Evolutionary conservation across 1,284 basidiomycete species (phyloP), one percentile per base, ranked within the genome.

Genomic region (Papiliotrema fonsecae): DNA sequence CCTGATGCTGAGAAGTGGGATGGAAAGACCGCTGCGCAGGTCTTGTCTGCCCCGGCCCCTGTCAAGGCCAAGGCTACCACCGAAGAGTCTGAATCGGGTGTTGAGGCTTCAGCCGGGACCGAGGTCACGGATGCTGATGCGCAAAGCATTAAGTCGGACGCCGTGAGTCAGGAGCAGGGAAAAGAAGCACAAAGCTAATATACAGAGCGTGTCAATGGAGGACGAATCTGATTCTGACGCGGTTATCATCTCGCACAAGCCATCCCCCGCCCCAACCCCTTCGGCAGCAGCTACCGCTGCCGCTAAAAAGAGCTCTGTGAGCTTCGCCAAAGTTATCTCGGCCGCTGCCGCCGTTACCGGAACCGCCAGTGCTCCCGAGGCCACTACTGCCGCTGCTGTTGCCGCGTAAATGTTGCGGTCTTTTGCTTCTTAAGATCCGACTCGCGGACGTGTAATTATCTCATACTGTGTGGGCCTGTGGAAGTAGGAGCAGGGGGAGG

Each of bases 11-110:
- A 60, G 55, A 37, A 31, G 11, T 34, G 24, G n/a, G 35, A 24
- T 28, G 63, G 64, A 13, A 72, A 73, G 64, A 74, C 73, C 9
- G 73, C 70, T 24, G 72, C 73, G 42, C 72, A 75, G 56, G 69
- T 75, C 18, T 56, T 75, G 39, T 63, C 60, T 24, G 71, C 63
- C 22, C 73, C 73, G 37, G 73, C 73, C 10, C 71, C 72, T 24
- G 10, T n/a, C 13, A 10, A 18, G 22, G 51, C 55, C 45, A 68
- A 68, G 57, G 55, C 68, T 19, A 54, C 51, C 4, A 22, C 61
- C 18, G 54, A 51, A 24, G 55, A 58, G 50, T 54, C 34, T n/a
- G 35, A 37, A 34, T 10, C 28, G 22, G 46, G 24, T 5, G 14
- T 21, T 28, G 43, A 45, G 36, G 21, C 35, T 27, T 9, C 46